These are phyloP conservation scores for Combretum micranthum DNA, from an alignment of 345 rosid genomes.

Conservation along the genomic window DNA sequence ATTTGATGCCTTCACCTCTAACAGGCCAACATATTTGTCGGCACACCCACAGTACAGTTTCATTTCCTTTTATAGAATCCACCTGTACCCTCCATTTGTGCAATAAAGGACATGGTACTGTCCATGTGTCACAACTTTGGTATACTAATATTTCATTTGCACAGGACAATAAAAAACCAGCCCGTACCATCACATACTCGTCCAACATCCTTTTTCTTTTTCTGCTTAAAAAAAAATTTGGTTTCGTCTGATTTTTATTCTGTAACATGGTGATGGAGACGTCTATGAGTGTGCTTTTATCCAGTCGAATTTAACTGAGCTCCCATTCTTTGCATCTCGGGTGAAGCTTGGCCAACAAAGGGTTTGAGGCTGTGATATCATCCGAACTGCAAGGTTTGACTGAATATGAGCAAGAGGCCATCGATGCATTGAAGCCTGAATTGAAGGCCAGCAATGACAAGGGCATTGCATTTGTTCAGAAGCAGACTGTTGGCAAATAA, in stretches of 20 bases:
- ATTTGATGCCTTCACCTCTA: no score
- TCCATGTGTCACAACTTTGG: no score
- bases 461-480: constrained; percentile 67
- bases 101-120: no score
- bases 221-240: no score
- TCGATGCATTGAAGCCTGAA: constrained; percentile 73
- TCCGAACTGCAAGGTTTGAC: constrained; percentile 73
- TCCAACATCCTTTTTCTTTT: no score
- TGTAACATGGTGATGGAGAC: constrained; percentile 30
- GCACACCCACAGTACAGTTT: no score
- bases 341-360: constrained; percentile 80
- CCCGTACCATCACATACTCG: no score
- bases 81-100: no score
- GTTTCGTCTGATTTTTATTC: constrained; percentile 10
- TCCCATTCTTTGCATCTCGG: constrained; percentile 87
- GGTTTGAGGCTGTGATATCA: constrained; percentile 63
- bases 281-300: constrained; percentile 83
- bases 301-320: constrained; percentile 66
- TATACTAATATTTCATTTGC: no score
- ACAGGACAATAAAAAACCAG: no score
- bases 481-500: constrained; percentile 15
- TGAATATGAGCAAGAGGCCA: constrained; percentile 72
- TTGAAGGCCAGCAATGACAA: constrained; percentile 82
- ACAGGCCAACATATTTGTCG: no score
- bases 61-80: no score